Conservation (phyloP, 192 early-diverging fungal genomes). For the Pecoramyces ruminantium region DNA sequence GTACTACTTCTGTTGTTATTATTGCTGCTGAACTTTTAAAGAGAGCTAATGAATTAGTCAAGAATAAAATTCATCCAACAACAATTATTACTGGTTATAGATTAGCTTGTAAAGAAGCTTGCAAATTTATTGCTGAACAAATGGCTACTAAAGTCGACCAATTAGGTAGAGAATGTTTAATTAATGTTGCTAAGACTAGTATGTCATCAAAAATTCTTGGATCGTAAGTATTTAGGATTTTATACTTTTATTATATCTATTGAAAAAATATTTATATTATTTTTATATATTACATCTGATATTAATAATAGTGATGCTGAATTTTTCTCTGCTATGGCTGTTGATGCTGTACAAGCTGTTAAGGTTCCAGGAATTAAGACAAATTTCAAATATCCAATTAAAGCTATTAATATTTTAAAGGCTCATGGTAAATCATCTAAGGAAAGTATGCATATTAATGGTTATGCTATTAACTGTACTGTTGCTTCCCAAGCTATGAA, state of each 20-base stretch:
- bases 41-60: conserved; percentile 91
- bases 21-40: conserved; percentile 93
- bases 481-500: conserved; percentile 90
- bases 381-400: conserved; percentile 86
- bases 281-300: not conserved
- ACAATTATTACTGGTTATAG: conserved; percentile 98
- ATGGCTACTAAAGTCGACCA: conserved; percentile 89
- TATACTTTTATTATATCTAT: not conserved
- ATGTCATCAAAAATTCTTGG: conserved; percentile 98
- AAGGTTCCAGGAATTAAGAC: conserved; percentile 69
- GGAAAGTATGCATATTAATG: conserved; percentile 75
- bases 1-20: conserved; percentile 97
- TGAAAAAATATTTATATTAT: not conserved
- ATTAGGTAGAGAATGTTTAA: conserved; percentile 76
- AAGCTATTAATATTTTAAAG: conserved; percentile 93
- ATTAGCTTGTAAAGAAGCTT: conserved; percentile 89
- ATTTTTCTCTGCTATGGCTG: conserved; percentile 90
- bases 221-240: conserved; percentile 29
- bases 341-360: conserved; percentile 83
- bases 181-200: conserved; percentile 94
- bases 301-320: conserved; percentile 56
- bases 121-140: conserved; percentile 93
- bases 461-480: conserved; percentile 96
- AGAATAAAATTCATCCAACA: conserved; percentile 98
- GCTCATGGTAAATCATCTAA: conserved; percentile 84